These are phyloP conservation scores for Suaeda aralocaspica DNA, from an alignment of 148 eudicot species.

Conservation along the genomic window DNA sequence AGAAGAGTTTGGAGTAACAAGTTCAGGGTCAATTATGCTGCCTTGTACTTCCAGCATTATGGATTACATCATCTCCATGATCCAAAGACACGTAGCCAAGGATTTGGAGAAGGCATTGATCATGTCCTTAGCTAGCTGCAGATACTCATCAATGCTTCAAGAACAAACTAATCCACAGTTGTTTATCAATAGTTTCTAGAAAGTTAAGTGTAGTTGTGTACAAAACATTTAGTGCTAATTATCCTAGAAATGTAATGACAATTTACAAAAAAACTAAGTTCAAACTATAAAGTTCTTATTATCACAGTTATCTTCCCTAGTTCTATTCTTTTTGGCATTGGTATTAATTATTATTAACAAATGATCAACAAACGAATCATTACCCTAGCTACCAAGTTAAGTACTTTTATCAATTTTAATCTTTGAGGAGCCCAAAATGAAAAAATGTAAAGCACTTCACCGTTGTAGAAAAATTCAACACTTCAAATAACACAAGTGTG, in stretches of 20 bases:
- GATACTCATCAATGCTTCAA: slow-evolving; percentile 15
- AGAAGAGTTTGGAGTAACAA: slow-evolving; percentile 28
- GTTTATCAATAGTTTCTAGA: slow-evolving; percentile 9
- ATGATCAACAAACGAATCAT: too few species aligned
- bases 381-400: too few species aligned
- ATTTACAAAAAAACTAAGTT: neutral
- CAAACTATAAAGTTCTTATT: too few species aligned
- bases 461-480: too few species aligned
- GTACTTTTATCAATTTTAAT: too few species aligned
- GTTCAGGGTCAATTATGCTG: slow-evolving; percentile 11
- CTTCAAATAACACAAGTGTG: too few species aligned
- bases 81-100: slow-evolving; percentile 8
- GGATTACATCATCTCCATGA: slow-evolving; percentile 16
- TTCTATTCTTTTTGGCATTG: too few species aligned
- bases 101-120: slow-evolving; percentile 15
- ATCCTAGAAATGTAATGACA: neutral
- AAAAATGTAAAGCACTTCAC: too few species aligned
- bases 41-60: slow-evolving; percentile 18
- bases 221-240: neutral
- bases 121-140: slow-evolving; percentile 6
- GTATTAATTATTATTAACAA: too few species aligned
- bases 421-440: too few species aligned
- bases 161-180: slow-evolving; percentile 14
- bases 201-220: neutral
- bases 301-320: too few species aligned